These are phyloP conservation scores for Coemansia sp. DNA, from an alignment of 192 early-diverging fungal genomes.

Conservation along the genomic window DNA sequence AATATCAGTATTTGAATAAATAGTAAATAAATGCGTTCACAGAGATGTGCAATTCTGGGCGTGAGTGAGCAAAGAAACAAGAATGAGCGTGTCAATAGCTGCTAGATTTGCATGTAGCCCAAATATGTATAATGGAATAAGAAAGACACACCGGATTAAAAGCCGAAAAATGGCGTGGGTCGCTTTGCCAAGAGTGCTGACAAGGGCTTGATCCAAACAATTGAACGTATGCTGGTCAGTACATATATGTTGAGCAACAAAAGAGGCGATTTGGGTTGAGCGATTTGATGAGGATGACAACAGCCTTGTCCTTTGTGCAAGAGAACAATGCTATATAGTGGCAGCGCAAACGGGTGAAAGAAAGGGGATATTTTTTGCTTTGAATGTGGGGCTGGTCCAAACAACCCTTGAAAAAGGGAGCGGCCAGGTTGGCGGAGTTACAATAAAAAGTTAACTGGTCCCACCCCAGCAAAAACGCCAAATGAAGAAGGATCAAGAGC, in stretches of 20 bases:
- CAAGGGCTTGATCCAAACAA: conserved; percentile 1
- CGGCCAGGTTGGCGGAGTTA: background rate
- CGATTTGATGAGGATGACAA: background rate
- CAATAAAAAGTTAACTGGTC: too few relatives aligned
- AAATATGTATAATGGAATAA: background rate
- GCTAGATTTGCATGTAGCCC: background rate
- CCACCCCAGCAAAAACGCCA: too few relatives aligned
- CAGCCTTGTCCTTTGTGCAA: background rate
- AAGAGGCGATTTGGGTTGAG: background rate
- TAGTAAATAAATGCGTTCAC: background rate
- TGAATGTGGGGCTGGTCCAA: background rate
- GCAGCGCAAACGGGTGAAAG: background rate
- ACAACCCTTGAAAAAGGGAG: background rate
- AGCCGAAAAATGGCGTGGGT: background rate
- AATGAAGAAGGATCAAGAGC: too few relatives aligned
- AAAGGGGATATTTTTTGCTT: background rate
- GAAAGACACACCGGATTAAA: background rate
- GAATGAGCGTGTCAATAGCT: background rate
- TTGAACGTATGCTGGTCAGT: background rate
- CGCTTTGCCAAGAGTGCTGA: background rate
- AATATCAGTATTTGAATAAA: background rate
- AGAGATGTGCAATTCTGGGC: background rate
- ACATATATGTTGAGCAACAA: background rate
- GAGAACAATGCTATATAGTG: background rate
- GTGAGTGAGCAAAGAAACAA: background rate